phyloP scores from a whole-genome alignment of 2,329 filamentous ascomycete genomes.

The Ascochyta lentis region DNA sequence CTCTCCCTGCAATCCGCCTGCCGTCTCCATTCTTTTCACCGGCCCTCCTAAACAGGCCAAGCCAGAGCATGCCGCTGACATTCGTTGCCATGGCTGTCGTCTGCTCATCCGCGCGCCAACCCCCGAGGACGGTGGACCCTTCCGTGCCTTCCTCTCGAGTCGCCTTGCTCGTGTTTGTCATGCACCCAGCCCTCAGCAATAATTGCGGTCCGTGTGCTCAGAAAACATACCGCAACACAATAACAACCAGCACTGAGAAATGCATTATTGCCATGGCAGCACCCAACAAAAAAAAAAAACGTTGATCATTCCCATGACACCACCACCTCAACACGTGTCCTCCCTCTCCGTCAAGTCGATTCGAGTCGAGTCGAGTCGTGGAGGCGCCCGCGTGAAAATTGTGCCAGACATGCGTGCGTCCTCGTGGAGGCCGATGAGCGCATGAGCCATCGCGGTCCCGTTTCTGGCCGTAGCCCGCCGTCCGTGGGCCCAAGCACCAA shows the following conservation, averaged over 20 bases:
- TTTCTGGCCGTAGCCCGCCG: constrained; percentile 36
- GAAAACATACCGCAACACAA: constrained; percentile 37
- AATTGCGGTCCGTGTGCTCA: constrained; percentile 31
- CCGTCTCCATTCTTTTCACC: constrained; percentile 14
- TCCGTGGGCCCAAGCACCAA: constrained; percentile 10
- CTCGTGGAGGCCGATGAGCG: constrained; percentile 19
- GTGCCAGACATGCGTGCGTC: constrained; percentile 23
- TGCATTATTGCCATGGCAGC: too few relatives aligned
- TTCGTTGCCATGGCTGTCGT: not conserved
- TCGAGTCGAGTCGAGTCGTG: too few relatives aligned
- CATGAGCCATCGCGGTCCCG: constrained; percentile 29
- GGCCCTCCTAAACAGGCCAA: constrained; percentile 16
- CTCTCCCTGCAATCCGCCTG: constrained; percentile 24
- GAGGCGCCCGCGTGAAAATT: constrained; percentile 26
- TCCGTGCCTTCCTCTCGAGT: constrained; percentile 17
- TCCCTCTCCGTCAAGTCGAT: too few relatives aligned
- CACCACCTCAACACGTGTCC: too few relatives aligned
- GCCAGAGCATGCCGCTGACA: constrained; percentile 14
- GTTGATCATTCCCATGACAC: too few relatives aligned
- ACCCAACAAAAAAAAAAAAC: too few relatives aligned
- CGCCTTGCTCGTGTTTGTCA: constrained; percentile 13
- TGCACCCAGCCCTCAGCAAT: constrained; percentile 19
- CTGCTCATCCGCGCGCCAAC: not conserved
- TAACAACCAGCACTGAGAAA: not conserved
- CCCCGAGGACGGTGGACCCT: constrained; percentile 15